Base-by-base conservation (phyloP, 176 grass and related monocot genomes). In the Oryza longistaminata region DNA sequence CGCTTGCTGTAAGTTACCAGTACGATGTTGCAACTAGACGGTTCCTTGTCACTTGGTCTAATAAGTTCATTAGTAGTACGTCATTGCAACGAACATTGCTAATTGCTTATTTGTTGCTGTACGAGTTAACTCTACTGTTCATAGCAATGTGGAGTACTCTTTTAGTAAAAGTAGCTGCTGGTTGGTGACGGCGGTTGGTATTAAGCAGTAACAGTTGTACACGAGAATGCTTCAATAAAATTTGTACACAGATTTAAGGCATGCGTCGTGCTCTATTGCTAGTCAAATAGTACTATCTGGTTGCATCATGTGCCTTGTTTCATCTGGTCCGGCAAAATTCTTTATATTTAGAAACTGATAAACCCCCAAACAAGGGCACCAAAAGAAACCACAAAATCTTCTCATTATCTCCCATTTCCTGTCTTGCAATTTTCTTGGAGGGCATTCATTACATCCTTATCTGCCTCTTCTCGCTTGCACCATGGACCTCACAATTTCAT, bases 391-490 rank as follows among this genome's bases (percentile, higher is more conserved):
- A 77, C 37, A 79, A 62, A 68, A 79, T 24, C 61, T 35, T 71
- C 84, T 83, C 74, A 62, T 79, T 46, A 58, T 82, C 71, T 73
- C 83, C 9, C 2, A 13, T 3, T 60, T 69, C 21, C 16, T 62
- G 49, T 19, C 12, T 35, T 5, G 64, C 72, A 70, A 76, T 77
- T 76, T 68, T 74, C 74, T 87, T 87, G 84, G 68, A 79, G 46
- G 50, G 70, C 64, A 80, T 83, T 80, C 70, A 66, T 80, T 42
- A 65, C 89, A 80, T 83, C 88, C 85, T 83, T 80, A 87, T 90
- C 88, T 9, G 67, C 43, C 61, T 70, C 33, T 73, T 61, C 15
- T 79, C 62, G 33, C 45, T 73, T 74, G 84, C 80, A 65, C 75
- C 69, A 90, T 74, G 80, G 69, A 74, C 85, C 89, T 80, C 85